Percentiles rank a stretch among this genome's conserved stretches.
phyloP scores from a whole-genome alignment of 2,329 filamentous ascomycete genomes.

The Fusarium sp. region DNA sequence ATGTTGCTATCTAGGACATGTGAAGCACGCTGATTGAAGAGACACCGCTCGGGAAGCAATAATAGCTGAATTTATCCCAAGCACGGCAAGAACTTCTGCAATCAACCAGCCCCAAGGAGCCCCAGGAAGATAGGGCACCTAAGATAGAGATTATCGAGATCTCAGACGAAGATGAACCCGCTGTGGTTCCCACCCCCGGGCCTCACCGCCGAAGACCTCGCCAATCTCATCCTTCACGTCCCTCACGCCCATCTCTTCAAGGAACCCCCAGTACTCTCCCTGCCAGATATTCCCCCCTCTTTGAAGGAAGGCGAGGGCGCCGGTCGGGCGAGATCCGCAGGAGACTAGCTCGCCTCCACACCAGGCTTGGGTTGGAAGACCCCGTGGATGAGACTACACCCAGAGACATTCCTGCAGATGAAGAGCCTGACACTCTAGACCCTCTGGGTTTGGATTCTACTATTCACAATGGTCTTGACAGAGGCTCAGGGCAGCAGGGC shows the following conservation, averaged over 20 bases:
- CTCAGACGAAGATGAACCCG: background rate
- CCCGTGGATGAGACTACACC: background rate
- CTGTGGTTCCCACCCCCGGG: background rate
- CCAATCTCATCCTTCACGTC: background rate
- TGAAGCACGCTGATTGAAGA: too few relatives aligned
- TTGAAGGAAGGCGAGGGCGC: background rate
- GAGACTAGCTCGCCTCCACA: background rate
- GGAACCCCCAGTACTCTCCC: background rate
- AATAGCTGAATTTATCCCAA: too few relatives aligned
- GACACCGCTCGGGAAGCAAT: too few relatives aligned
- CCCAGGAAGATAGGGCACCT: background rate
- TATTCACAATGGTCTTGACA: background rate
- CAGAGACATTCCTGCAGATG: too few relatives aligned
- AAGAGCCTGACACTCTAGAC: background rate
- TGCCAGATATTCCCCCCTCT: background rate
- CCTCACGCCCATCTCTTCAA: background rate
- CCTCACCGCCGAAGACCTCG: background rate
- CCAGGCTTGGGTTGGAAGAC: background rate
- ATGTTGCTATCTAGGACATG: too few relatives aligned
- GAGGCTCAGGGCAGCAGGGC: background rate
- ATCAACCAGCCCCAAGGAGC: background rate
- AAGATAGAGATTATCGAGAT: background rate
- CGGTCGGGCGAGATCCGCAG: background rate
- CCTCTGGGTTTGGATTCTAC: background rate
- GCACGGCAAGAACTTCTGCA: too few relatives aligned